phyloP scores from a whole-genome alignment of 1,284 basidiomycete genomes.

The Rhodotorula sp. region DNA sequence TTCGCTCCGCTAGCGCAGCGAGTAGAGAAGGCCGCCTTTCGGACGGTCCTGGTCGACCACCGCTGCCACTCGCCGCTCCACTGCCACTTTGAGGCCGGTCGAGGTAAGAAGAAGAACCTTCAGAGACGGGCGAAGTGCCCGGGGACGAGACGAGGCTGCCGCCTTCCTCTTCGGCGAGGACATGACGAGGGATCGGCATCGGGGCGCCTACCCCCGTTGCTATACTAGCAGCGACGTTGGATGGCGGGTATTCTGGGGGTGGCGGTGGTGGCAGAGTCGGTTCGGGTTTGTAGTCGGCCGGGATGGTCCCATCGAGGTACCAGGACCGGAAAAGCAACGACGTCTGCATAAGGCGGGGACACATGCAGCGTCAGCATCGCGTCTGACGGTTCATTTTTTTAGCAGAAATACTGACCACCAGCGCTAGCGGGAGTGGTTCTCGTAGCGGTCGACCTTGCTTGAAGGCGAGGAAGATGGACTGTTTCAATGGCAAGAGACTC shows the following conservation, averaged over 20 bases:
- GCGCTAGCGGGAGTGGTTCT: slow-evolving; percentile 32
- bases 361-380: neutral
- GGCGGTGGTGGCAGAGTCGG: neutral
- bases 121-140: neutral
- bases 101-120: neutral
- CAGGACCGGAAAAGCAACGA: slow-evolving; percentile 26
- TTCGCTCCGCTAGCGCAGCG: neutral
- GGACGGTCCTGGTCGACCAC: neutral
- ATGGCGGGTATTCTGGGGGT: neutral
- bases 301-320: slow-evolving; percentile 40
- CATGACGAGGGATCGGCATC: slow-evolving; percentile 1
- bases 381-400: neutral
- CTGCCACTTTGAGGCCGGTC: neutral
- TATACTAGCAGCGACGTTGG: neutral
- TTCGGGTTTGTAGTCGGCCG: slow-evolving; percentile 26
- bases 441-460: slow-evolving; percentile 34
- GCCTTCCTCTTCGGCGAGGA: neutral
- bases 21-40: slow-evolving; percentile 3
- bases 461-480: slow-evolving; percentile 40
- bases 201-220: neutral
- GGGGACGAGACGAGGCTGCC: neutral
- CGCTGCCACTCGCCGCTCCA: neutral
- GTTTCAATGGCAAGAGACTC: neutral
- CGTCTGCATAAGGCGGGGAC: slow-evolving; percentile 5
- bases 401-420: slow-evolving; percentile 26